phyloP scores from a whole-genome alignment of 805 yeast species.

The Candida verbasci region DNA sequence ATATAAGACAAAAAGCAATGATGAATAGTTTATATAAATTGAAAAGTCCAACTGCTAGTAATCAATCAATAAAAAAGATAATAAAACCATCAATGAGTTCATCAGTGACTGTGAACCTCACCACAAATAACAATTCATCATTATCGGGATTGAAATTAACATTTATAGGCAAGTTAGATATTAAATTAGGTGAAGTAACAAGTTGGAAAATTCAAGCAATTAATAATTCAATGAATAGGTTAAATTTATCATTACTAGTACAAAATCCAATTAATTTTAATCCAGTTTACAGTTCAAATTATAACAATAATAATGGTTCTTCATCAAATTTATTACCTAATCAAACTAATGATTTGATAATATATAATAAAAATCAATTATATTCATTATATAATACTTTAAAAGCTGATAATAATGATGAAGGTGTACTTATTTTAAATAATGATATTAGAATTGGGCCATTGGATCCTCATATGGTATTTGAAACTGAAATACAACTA shows the following conservation, averaged over 20 bases:
- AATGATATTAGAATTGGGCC: conserved; percentile 65
- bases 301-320: conserved; percentile 10
- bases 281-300: conserved; percentile 16
- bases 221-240: conserved; percentile 49
- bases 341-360: conserved; percentile 10
- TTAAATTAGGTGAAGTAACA: conserved; percentile 55
- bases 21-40: conserved; percentile 16
- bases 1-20: conserved; percentile 18
- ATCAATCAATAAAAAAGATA: conserved; percentile 2
- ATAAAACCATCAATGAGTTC: conserved; percentile 6
- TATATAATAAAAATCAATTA: conserved; percentile 21
- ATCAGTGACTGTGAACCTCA: conserved; percentile 31
- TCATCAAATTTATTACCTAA: conserved; percentile 15
- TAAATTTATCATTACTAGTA: conserved; percentile 48
- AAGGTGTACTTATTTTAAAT: conserved; percentile 58
- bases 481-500: conserved; percentile 57
- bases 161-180: conserved; percentile 58
- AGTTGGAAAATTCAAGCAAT: conserved; percentile 64
- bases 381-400: conserved; percentile 29
- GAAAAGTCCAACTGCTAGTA: conserved; percentile 13
- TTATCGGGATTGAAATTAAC: conserved; percentile 41
- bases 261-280: conserved; percentile 23
- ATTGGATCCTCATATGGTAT: conserved; percentile 56
- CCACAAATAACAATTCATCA: conserved; percentile 22
- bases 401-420: conserved; percentile 32